Conservation (phyloP, 179 eudicot genomes). For the Silene noctiflora region DNA sequence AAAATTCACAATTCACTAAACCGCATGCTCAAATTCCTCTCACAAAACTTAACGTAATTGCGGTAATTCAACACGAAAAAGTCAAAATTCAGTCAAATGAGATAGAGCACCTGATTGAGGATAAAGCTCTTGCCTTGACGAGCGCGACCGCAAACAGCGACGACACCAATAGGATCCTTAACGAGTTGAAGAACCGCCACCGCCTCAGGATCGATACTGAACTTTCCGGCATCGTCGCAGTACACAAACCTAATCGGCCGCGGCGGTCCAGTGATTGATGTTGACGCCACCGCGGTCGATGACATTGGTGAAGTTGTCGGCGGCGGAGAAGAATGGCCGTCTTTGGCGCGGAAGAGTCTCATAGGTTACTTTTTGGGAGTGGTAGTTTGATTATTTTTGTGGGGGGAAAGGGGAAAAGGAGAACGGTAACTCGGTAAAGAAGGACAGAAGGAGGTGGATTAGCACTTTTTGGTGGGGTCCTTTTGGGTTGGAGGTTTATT, state of each 20-base stretch:
- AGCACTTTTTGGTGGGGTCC: not conserved
- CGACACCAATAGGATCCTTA: constrained; percentile 86
- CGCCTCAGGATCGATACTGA: constrained; percentile 86
- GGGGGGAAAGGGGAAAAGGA: not conserved
- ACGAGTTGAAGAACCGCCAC: constrained; percentile 80
- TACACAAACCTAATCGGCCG: constrained; percentile 81
- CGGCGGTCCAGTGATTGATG: constrained; percentile 51
- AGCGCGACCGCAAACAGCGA: constrained; percentile 97
- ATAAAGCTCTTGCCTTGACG: constrained; percentile 95
- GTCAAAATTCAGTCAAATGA: not conserved
- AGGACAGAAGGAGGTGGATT: not conserved
- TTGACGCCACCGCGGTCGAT: constrained; percentile 16
- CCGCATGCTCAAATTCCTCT: not conserved
- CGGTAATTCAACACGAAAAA: not conserved
- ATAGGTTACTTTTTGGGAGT: constrained; percentile 2
- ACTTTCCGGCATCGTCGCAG: constrained; percentile 80
- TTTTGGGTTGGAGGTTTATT: not conserved
- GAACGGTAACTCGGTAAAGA: not conserved
- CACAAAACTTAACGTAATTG: not conserved
- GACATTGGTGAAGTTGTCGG: constrained; percentile 11
- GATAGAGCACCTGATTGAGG: constrained; percentile 64
- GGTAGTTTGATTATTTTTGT: not conserved
- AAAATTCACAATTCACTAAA: not conserved
- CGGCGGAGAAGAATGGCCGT: constrained; percentile 29
- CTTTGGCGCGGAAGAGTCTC: constrained; percentile 31